A percentile compares a stretch with the other conserved stretches of the same genome.
These are phyloP conservation scores for Metschnikowia matae DNA, from an alignment of 805 yeast genomes.

Conservation along the genomic window DNA sequence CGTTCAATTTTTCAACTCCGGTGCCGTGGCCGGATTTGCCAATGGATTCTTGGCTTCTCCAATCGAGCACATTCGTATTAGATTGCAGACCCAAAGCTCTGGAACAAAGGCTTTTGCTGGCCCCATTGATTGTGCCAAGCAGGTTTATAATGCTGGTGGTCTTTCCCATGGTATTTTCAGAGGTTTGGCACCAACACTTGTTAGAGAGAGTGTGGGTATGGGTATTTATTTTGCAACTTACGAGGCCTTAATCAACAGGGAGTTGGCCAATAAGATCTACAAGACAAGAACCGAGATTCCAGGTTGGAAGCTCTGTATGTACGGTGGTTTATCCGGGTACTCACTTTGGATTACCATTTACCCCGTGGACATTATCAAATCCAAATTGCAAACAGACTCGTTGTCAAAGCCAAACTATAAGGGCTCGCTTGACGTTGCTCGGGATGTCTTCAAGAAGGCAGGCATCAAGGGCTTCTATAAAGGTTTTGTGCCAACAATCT, in stretches of 20 bases:
- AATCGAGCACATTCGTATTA: conserved; percentile 90
- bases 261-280: conserved; percentile 41
- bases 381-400: conserved; percentile 71
- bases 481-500: conserved; percentile 88
- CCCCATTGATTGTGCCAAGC: conserved; percentile 66
- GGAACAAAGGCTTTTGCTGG: conserved; percentile 55
- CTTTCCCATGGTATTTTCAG: conserved; percentile 57
- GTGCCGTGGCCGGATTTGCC: conserved; percentile 89
- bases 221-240: conserved; percentile 87
- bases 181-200: conserved; percentile 78
- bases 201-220: conserved; percentile 83
- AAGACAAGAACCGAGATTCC: conserved; percentile 70
- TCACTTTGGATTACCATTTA: conserved; percentile 81
- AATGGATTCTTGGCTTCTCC: conserved; percentile 89
- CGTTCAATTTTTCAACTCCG: conserved; percentile 73
- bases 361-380: conserved; percentile 89
- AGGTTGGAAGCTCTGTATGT: conserved; percentile 79
- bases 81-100: conserved; percentile 83
- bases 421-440: conserved; percentile 56
- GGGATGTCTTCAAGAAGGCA: conserved; percentile 46
- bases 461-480: conserved; percentile 80
- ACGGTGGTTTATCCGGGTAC: conserved; percentile 90
- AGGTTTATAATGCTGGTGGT: conserved; percentile 54
- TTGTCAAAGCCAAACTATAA: conserved; percentile 56
- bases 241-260: conserved; percentile 77